Evolutionary conservation across 23 red algal genomes (phyloP), one percentile per base, ranked within the genome.

Genomic region (Agarophyton chilense): DNA sequence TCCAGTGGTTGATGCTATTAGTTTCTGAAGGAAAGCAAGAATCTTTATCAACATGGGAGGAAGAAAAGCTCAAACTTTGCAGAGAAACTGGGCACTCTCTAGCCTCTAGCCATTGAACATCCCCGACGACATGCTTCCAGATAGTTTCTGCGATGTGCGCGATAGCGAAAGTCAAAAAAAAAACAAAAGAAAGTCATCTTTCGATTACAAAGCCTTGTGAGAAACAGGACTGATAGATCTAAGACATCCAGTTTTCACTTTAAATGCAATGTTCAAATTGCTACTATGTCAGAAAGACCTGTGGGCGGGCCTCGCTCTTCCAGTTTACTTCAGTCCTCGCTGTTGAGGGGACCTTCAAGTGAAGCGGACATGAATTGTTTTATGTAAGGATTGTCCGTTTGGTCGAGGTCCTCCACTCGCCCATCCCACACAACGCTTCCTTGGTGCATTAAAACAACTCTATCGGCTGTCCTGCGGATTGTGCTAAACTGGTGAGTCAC

Each of bases 401-500:
- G 57, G 28, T 90, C 93, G 26, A 95, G 68, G 22, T 90, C 86
- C 31, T 55, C 54, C 2, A 91, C 79, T 25, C 60, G 33, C 21
- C 93, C 93, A 25, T 95, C 86, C 93, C 93, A 95, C 32, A 82
- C 86, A 13, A 95, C 78, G 9, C 31, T 39, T 75, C 93, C 93
- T 16, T 91, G 77, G 68, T 95, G 93, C 52, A 95, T 73, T 26
- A 95, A 72, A 33, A 95, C 66, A 14, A 95, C 93, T 42, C 93
- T 57, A 19, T 85, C 84, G 4, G 87, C 93, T 28, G 93, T 95
- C 24, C 93, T 87, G 34, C 87, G 74, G 43, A 95, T 91, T 21
- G 93, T 95, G 40, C 85, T 90, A 53, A 95, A 91, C 70, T 91
- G 85, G 72, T 95, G 93, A 4, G 93, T 91, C 22, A 95, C 93